Base-by-base conservation (phyloP, 805 yeast species). In the Starmerella cellae region DNA sequence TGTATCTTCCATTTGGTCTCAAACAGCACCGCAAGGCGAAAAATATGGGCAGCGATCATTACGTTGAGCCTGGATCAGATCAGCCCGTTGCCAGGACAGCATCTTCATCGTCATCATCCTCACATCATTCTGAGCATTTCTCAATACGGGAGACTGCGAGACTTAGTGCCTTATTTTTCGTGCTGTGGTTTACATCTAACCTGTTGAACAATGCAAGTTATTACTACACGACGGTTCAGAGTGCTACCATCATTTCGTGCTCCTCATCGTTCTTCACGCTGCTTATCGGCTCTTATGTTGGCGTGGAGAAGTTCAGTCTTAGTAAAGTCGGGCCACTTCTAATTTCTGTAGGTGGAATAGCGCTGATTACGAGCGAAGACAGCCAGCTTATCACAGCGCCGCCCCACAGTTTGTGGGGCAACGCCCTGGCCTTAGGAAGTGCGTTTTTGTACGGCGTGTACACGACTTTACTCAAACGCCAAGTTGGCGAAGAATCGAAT, bases 261-360 rank as follows among this genome's bases (percentile, higher is more conserved):
- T 87, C 97, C 0, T 79, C 94, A 4, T 82, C 95, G 6, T 85
- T 91, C 58, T 91, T 91, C 72, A 91, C 98, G 0, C 68, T 91
- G 31, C 52, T 87, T 1, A 70, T 88, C 8, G 97, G 97, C 1
- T 74, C 77, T 41, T 49, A 81, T 21, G 77, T 76, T 44, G 66
- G 77, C 24, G 73, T 85, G 1, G 97, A 88, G 60, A 62, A 60
- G 22, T 72, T 88, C 55, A 79, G 75, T 52, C 55, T 59, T 16
- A 65, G 70, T 37, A 91, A 88, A 57, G 54, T 85, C 1, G 50
- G 70, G 19, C 94, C 95, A 0, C 70, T 88, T 5, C 44, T 77
- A 3, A 65, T 82, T 2, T 77, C 93, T 6, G 74, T 87, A 44
- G 44, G 73, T 8, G 98, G 98, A 10, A 85, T 91, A 6, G 55